Evolutionary conservation across 2,329 filamentous ascomycete genomes (phyloP), one percentile per base, ranked within the genome.

Genomic region (Chrysoporthe puriensis): DNA sequence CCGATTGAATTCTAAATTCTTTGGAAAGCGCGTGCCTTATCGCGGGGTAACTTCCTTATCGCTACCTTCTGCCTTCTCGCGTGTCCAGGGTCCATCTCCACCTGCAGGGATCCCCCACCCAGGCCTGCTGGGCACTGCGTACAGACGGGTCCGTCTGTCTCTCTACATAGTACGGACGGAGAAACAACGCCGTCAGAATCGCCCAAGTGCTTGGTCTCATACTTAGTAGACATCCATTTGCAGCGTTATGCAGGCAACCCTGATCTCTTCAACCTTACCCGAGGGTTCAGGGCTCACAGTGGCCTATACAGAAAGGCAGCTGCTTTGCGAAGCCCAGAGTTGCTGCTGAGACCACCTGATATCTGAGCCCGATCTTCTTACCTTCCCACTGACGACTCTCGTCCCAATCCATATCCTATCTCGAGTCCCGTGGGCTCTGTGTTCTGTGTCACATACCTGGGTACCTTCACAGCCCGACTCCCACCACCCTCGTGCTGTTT

Each of bases 41-140:
- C 60, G 60, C 60, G 46, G 60, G 46, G 46, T 50, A 62, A 21
- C 18, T 52, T 62, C 32, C 60, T 62, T 62, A 50, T 62, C 46
- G 60, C 34, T 8, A 6, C 43, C 34, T 26, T 40, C 21, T 43
- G 21, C 43, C 34, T 26, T 40, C 21, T 43, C 14, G 34, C 46
- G 18, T 18, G 18, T 40, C n/a, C 44, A 62, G 60, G 44, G 60
- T 52, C 44, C n/a, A 16, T 26, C 42, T 11, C 32, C 44, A n/a
- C 16, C 46, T 62, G 44, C 60, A 62, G 32, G 43, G 43, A 52
- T 61, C 14, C 59, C 44, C 60, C 60, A 54, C 46, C 32, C 18
- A 54, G 50, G 8, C 50, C 26, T 26, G 26, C 26, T 26, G 26
- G 26, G 26, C 26, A 26, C 50, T 52, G 9, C 21, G 7, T n/a